phyloP scores from a whole-genome alignment of 1,139 yeast species.

The Protomyces inundatus region DNA sequence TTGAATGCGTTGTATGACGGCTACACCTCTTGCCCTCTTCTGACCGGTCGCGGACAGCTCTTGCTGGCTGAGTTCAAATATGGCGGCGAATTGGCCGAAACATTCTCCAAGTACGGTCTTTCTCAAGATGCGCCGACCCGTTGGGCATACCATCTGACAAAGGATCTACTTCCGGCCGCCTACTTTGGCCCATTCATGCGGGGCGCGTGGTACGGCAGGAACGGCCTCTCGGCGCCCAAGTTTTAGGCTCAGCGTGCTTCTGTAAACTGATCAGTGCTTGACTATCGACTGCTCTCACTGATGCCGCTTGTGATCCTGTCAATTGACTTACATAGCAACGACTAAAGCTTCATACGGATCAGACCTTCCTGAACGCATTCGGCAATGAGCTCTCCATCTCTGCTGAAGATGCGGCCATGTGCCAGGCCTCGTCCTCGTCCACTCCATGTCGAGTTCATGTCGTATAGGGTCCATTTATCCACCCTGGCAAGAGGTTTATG shows the following conservation, averaged over 20 bases:
- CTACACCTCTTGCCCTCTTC: constrained; percentile 27
- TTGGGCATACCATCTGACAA: constrained; percentile 26
- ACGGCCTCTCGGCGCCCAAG: constrained; percentile 24
- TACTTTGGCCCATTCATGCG: constrained; percentile 23
- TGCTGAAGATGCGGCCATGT: constrained; percentile 54
- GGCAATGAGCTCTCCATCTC: constrained; percentile 54
- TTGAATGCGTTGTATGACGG: constrained; percentile 24
- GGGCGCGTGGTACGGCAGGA: constrained; percentile 27
- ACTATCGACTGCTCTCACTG: too few species aligned
- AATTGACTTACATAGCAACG: neutral
- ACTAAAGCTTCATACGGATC: constrained; percentile 13
- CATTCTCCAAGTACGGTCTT: constrained; percentile 24
- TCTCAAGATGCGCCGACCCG: constrained; percentile 27
- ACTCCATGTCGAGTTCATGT: constrained; percentile 46
- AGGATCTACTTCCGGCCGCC: constrained; percentile 26
- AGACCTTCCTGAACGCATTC: constrained; percentile 59
- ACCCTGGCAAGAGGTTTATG: constrained; percentile 49
- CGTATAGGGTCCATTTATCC: constrained; percentile 52
- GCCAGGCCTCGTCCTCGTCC: constrained; percentile 53
- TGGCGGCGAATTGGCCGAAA: constrained; percentile 24
- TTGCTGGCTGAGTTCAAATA: constrained; percentile 27
- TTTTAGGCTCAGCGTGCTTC: constrained; percentile 1
- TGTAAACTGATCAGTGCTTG: too few species aligned
- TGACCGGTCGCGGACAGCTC: constrained; percentile 25
- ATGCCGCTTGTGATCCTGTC: too few species aligned